phyloP scores from a whole-genome alignment of 164 flowering plant genomes.

The Nelumbo lutea region DNA sequence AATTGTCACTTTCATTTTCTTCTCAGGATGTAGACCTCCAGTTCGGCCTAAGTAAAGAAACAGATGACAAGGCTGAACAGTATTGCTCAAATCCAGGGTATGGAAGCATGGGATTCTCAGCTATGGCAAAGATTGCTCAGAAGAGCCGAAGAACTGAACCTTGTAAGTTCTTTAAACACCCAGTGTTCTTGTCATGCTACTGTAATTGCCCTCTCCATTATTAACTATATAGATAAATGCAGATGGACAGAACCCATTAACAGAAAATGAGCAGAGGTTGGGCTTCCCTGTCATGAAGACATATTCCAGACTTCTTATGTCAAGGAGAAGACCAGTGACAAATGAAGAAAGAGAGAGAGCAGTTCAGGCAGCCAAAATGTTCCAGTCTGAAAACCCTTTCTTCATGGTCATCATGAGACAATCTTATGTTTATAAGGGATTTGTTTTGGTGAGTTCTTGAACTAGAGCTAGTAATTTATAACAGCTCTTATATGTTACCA shows the following conservation, averaged over 20 bases:
- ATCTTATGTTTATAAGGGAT: slow-evolving; percentile 8
- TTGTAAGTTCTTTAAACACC: not conserved
- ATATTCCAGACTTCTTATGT: not conserved
- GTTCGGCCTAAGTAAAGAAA: not conserved
- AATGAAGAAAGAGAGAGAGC: not conserved
- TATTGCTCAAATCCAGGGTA: not conserved
- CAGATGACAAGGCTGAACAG: not conserved
- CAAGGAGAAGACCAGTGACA: not conserved
- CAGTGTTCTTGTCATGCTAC: not conserved
- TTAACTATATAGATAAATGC: not conserved
- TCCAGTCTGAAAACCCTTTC: slow-evolving; percentile 18
- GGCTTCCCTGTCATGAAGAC: not conserved
- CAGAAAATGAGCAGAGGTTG: not conserved
- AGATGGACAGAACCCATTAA: not conserved
- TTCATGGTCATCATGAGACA: slow-evolving; percentile 15
- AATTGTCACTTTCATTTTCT: too few relatives aligned
- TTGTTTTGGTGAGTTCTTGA: slow-evolving; percentile 6
- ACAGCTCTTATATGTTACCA: too few relatives aligned
- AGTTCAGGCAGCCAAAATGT: slow-evolving; percentile 8
- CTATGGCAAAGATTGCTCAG: not conserved
- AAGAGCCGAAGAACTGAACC: not conserved
- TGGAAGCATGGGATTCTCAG: not conserved
- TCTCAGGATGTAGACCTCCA: too few relatives aligned
- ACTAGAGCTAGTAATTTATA: not conserved
- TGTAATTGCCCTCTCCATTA: not conserved